A percentile compares a stretch with the other conserved stretches of the same genome.
These are phyloP conservation scores for Quercus engelmannii DNA, from an alignment of 306 rosid genomes.

Conservation along the genomic window DNA sequence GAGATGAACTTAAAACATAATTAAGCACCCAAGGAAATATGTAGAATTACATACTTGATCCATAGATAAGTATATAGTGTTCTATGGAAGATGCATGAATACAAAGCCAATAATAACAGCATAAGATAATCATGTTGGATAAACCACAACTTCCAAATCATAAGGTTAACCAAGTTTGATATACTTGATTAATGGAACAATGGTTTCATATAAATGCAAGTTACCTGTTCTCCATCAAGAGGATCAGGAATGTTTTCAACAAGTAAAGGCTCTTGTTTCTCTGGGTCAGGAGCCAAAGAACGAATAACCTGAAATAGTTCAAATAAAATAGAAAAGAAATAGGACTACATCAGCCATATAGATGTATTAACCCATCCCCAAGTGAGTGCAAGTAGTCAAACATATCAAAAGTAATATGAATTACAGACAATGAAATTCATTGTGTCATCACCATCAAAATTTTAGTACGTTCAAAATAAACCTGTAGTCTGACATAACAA, in stretches of 20 bases:
- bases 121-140: background rate
- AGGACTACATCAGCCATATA: background rate
- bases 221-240: constrained; percentile 96
- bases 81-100: background rate
- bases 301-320: constrained; percentile 48
- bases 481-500: background rate
- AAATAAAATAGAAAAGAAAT: constrained; percentile 12
- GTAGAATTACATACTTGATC: background rate
- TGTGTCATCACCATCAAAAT: background rate
- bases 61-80: background rate
- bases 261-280: constrained; percentile 69
- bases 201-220: background rate
- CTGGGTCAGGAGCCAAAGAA: constrained; percentile 58
- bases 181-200: background rate
- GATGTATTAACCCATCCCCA: background rate
- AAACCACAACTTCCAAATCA: background rate
- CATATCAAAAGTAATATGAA: background rate
- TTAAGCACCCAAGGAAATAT: background rate
- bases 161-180: background rate
- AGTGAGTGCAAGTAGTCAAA: background rate
- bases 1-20: background rate
- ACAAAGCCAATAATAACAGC: background rate
- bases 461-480: background rate
- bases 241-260: constrained; percentile 81
- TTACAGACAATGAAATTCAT: background rate